Conservation (phyloP, 2,329 filamentous ascomycete species). For the Ceratocystis harringtonii region DNA sequence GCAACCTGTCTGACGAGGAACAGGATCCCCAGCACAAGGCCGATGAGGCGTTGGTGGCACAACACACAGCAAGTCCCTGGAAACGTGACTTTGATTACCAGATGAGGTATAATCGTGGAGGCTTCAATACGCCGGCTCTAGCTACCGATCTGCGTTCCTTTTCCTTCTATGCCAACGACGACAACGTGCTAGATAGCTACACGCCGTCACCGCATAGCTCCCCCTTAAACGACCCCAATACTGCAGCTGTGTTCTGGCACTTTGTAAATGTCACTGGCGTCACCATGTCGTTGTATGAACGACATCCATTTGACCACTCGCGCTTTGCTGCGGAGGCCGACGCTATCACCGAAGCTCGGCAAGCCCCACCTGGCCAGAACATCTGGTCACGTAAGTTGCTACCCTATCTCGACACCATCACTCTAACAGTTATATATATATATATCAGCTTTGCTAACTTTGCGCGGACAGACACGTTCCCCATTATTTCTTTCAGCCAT, state of each 20-base stretch:
- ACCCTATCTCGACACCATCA: not conserved
- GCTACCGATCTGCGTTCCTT: constrained; percentile 36
- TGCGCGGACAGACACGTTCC: constrained; percentile 49
- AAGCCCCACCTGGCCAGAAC: constrained; percentile 46
- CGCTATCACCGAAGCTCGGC: constrained; percentile 24
- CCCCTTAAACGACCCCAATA: constrained; percentile 66
- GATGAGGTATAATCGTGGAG: constrained; percentile 16
- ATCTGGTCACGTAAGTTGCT: constrained; percentile 44
- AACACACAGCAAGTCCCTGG: constrained; percentile 11
- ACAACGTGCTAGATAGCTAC: constrained; percentile 46
- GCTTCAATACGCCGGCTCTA: constrained; percentile 25
- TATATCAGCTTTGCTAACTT: not conserved
- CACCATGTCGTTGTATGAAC: constrained; percentile 73
- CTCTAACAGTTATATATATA: not conserved
- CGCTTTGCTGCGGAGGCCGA: constrained; percentile 40
- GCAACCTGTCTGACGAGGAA: constrained; percentile 44
- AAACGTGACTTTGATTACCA: constrained; percentile 4
- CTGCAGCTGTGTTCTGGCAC: constrained; percentile 73
- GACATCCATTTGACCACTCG: constrained; percentile 59
- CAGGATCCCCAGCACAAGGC: constrained; percentile 34
- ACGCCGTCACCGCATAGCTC: constrained; percentile 48
- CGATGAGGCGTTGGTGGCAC: constrained; percentile 24
- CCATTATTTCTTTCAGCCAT: constrained; percentile 66
- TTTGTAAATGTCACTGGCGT: constrained; percentile 83
- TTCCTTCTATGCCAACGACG: constrained; percentile 31